Base-by-base conservation (phyloP, 495 filamentous ascomycete species). In the Penicillium cosmopolitanum region DNA sequence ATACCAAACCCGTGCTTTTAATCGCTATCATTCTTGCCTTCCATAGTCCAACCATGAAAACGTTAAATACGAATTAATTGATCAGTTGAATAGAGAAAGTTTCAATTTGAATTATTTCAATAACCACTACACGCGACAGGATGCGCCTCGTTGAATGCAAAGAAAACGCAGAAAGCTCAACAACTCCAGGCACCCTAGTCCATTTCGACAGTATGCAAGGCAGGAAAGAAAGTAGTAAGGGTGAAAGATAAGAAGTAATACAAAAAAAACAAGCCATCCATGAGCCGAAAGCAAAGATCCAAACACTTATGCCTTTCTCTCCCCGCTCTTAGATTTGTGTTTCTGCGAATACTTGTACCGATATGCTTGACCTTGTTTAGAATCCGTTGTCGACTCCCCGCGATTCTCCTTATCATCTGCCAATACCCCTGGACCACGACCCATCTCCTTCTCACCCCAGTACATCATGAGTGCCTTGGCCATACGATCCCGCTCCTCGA, bases 401-500 rank as follows among this genome's bases (percentile, higher is more conserved):
- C 63, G 61, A 2, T 60, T 70, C 40, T 71, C 72, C 59, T 75
- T 73, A 13, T 55, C 43, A 13, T 70, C 66, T 19, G 60, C 51
- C 8, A 70, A 18, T 12, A 50, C 25, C 4, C 61, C 61, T 5
- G 66, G 53, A 2, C 68, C 66, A 11, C 47, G 58, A 11, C 73
- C 77, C 56, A 78, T 44, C 40, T 84, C 81, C 55, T 83, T 80
- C 63, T 80, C 78, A 1, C 80, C 80, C 80, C 80, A 82, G 4
- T 57, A 65, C 73, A 68, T 73, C 72, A 84, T 68, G 54, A 84
- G 68, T 13, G 75, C 80, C 53, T 76, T 81, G 13, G 77, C 79
- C 77, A 84, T 78, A 44, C 76, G 79, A 33, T 81, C 82, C 36
- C 82, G 73, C 55, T 88, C 85, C 58, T 78, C 78, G 46, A 88